Evolutionary conservation across 352 stramenopile species (phyloP), one percentile per base, ranked within the genome.

Genomic region (Phytophthora megakarya): DNA sequence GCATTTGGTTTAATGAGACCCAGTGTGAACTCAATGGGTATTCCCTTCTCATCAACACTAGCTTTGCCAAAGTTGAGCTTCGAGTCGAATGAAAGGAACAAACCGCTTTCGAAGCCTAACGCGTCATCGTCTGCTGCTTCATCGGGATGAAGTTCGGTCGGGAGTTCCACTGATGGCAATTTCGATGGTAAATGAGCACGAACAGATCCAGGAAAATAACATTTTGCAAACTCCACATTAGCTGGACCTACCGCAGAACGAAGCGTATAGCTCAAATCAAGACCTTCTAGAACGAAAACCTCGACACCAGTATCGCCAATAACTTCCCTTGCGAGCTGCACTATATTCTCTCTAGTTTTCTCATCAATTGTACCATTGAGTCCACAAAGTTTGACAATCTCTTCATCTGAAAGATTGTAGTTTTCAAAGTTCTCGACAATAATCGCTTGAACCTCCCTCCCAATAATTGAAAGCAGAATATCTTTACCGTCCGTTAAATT

Each of bases 1-100:
- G 76, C 75, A 35, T 78, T 80, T 4, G 83, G 83, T 43, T 92
- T 92, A 61, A 92, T 84, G 42, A 90, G 74, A 15, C 67, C 83
- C 16, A 89, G 67, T 5, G 83, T 90, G 35, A 18, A 43, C 32
- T 84, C 59, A 32, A 86, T 45, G 4, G 19, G 21, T 12, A 42
- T 32, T n/a, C 66, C 62, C 15, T 71, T 63, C 12, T 51, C 39
- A 2, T 32, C 22, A n/a, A 3, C 28, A 30, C 30, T 51, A 18
- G 18, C 30, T 7, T 61, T 71, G 25, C 19, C 40, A 23, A 66
- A 52, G 19, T 38, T 66, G 43, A 50, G 33, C 35, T 23, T 46
- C 5, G 30, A 1, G 8, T 79, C 55, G 5, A 65, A 72, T 0
- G 74, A 72, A 32, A 84, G 37, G 22, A 87, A 78, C 16, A 84